phyloP scores from a whole-genome alignment of 139 green algal genomes.

The Astrephomene gubernaculifera region DNA sequence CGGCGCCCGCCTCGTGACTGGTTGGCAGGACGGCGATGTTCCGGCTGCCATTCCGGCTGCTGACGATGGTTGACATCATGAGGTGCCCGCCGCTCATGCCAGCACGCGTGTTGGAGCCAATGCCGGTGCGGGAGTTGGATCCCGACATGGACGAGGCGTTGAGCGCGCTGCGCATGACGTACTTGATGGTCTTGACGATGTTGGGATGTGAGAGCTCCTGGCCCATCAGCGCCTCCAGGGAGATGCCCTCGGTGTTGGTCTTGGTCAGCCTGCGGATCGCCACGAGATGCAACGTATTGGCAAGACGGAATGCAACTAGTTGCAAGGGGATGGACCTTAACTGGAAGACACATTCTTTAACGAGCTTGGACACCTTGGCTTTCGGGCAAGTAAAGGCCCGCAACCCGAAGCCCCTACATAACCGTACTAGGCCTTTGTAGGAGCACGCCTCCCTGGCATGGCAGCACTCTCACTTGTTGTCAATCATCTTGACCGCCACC shows the following conservation, averaged over 20 bases:
- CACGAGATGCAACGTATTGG: too few species aligned
- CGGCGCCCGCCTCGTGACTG: background rate
- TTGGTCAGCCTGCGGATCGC: slow-evolving; percentile 32
- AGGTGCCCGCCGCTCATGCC: too few species aligned
- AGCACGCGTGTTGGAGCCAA: background rate
- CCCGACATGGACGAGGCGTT: slow-evolving; percentile 18
- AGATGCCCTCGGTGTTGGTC: slow-evolving; percentile 46
- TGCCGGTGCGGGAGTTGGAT: slow-evolving; percentile 20
- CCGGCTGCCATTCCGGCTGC: slow-evolving; percentile 24
- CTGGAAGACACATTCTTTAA: too few species aligned
- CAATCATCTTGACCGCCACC: slow-evolving; percentile 51
- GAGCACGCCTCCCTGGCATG: too few species aligned
- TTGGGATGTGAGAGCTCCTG: slow-evolving; percentile 45
- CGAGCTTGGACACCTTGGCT: too few species aligned
- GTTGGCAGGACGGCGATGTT: background rate
- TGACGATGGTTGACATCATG: too few species aligned
- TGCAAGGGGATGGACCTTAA: too few species aligned
- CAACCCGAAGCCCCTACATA: too few species aligned
- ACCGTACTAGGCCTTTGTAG: too few species aligned
- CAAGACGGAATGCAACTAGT: too few species aligned
- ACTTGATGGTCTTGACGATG: slow-evolving; percentile 51
- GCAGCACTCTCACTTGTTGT: slow-evolving; percentile 40
- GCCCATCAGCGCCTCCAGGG: slow-evolving; percentile 46
- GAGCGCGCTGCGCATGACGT: slow-evolving; percentile 19
- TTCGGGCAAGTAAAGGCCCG: too few species aligned